Percentiles rank a stretch among this genome's conserved stretches.
Evolutionary conservation across 768 basidiomycete genomes (phyloP).

Genomic region (Mycena venus): DNA sequence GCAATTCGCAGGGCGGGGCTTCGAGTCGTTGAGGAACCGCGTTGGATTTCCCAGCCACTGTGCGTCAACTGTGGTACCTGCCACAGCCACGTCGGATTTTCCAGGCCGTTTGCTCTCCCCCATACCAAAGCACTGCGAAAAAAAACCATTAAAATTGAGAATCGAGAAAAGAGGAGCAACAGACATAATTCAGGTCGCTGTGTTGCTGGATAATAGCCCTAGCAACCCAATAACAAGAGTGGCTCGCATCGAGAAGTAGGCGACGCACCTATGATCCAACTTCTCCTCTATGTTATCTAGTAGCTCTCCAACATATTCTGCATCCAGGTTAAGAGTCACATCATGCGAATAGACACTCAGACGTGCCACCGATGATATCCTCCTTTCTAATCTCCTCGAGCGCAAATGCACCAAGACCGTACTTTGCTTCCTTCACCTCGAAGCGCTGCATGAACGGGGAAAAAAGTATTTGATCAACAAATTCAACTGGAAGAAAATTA

Average conservation of each 20-base stretch:
- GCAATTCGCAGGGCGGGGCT: slow-evolving; percentile 14
- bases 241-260: neutral
- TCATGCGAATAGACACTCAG: neutral
- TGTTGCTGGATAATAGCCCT: neutral
- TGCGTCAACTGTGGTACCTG: slow-evolving; percentile 7
- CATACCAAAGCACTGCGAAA: neutral
- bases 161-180: neutral
- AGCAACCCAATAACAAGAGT: neutral
- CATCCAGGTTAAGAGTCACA: too few relatives aligned
- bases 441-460: neutral
- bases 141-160: neutral
- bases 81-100: too few relatives aligned
- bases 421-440: neutral
- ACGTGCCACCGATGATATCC: slow-evolving; percentile 2
- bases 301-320: slow-evolving; percentile 27
- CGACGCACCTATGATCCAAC: neutral
- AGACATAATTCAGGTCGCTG: slow-evolving; percentile 10
- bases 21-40: slow-evolving; percentile 30
- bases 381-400: neutral
- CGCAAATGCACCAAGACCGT: slow-evolving; percentile 25
- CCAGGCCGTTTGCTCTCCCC: too few relatives aligned
- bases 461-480: too few relatives aligned
- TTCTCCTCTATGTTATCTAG: neutral
- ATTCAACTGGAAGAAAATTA: neutral
- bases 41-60: slow-evolving; percentile 28